Base-by-base conservation (phyloP, 495 filamentous ascomycete species). In the Podospora didyma region DNA sequence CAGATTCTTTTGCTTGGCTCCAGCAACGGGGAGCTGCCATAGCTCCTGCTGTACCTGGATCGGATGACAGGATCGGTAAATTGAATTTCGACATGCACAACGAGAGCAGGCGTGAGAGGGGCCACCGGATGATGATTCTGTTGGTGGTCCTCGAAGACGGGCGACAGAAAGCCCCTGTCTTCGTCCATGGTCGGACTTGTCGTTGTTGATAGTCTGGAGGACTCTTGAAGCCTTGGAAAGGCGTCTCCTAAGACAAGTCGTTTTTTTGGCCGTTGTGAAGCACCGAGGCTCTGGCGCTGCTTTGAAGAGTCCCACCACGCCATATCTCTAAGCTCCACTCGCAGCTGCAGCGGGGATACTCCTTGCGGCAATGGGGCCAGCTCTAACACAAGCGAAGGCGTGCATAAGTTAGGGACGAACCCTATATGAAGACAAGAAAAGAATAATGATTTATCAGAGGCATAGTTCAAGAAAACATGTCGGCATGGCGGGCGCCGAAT, bases 51-150 rank as follows among this genome's bases (percentile, higher is more conserved):
- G 58, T 77, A 73, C 17, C 56, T 58, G 17, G 69, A 64, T 19
- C 68, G 67, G 39, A 73, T 70, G 24, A 73, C 58, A 17, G 74
- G 75, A 49, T 78, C 72, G 44, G 69, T 69, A 56, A 78, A 79
- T 46, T 63, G 67, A 60, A 78, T 69, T 17, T 69, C 69, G 51
- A 78, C 74, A n/a, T 74, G 69, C 2, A 75, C 67, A 19, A 62
- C 53, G 42, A 72, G 56, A 2, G 66, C 57, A 5, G 68, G 63
- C 12, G 50, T 49, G 21, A n/a, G n/a, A n/a, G n/a, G n/a, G n/a
- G n/a, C n/a, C n/a, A n/a, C n/a, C n/a, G 35, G 55, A 0, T 49
- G 45, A 2, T 12, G 12, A 0, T 22, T 11, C 14, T 46, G 46
- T 12, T 49, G 47, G 0, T 64, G 54, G 17, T 65, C 62, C 49